Conservation (phyloP, 768 basidiomycete species). For the Suillus sp. region DNA sequence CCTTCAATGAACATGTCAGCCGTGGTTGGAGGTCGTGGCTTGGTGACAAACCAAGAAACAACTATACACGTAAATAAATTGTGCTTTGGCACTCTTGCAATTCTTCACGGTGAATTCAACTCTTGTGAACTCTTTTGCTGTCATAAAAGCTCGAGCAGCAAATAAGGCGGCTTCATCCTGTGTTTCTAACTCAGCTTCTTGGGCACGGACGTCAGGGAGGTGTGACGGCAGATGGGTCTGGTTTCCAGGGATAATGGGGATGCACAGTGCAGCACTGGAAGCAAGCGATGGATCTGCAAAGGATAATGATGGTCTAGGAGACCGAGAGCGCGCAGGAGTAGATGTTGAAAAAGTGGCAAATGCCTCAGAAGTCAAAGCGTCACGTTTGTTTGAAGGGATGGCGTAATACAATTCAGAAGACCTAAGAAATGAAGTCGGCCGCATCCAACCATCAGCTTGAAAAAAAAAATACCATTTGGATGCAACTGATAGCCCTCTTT, state of each 20-base stretch:
- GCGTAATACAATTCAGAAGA: slow-evolving; percentile 75
- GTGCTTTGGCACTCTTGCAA: slow-evolving; percentile 71
- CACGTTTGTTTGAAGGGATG: slow-evolving; percentile 51
- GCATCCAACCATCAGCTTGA: slow-evolving; percentile 11
- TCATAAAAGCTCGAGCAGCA: slow-evolving; percentile 72
- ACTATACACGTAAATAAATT: slow-evolving; percentile 79
- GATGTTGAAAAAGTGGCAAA: slow-evolving; percentile 55
- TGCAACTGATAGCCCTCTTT: slow-evolving; percentile 67
- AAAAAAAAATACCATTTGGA: slow-evolving; percentile 66
- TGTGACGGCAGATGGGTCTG: slow-evolving; percentile 16
- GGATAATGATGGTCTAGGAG: slow-evolving; percentile 40
- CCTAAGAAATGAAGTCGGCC: slow-evolving; percentile 46
- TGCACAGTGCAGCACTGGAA: slow-evolving; percentile 35
- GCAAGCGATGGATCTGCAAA: slow-evolving; percentile 34
- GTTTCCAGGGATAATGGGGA: slow-evolving; percentile 30
- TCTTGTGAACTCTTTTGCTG: slow-evolving; percentile 76
- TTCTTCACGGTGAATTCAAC: slow-evolving; percentile 64
- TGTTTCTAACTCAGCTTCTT: slow-evolving; percentile 51
- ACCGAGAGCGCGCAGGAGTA: slow-evolving; percentile 53
- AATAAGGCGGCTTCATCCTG: slow-evolving; percentile 74
- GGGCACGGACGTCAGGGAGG: slow-evolving; percentile 29
- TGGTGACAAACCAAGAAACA: slow-evolving; percentile 74
- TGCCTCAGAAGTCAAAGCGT: slow-evolving; percentile 27
- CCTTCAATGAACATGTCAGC: slow-evolving; percentile 44
- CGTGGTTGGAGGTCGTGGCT: slow-evolving; percentile 10